These are phyloP conservation scores for Naganishia liquefaciens DNA, from an alignment of 1,284 basidiomycete species.

Conservation along the genomic window DNA sequence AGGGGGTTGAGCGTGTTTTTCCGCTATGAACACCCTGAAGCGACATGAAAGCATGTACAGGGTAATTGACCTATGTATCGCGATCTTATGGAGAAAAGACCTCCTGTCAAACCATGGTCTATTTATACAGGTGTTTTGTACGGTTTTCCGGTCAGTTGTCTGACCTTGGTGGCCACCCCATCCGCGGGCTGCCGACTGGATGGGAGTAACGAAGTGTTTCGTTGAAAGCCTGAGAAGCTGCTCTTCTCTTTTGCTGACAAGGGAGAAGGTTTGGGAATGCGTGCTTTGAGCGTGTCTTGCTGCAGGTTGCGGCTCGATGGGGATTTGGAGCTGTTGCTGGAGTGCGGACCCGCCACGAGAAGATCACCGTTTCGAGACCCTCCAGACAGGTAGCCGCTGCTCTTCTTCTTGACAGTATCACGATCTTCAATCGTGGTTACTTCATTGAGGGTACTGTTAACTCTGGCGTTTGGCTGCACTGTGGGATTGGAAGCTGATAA, in stretches of 20 bases:
- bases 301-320: slow-evolving; percentile 27
- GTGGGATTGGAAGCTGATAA: slow-evolving; percentile 30
- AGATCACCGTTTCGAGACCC: not conserved
- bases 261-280: slow-evolving; percentile 51
- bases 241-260: slow-evolving; percentile 31
- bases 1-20: no score
- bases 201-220: not conserved
- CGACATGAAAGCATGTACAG: no score
- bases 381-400: slow-evolving; percentile 4
- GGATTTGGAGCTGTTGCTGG: not conserved
- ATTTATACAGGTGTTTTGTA: slow-evolving; percentile 4
- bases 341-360: not conserved
- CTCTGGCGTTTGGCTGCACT: not conserved
- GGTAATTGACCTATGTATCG: no score
- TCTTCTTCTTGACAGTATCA: slow-evolving; percentile 9
- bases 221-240: not conserved
- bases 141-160: slow-evolving; percentile 23
- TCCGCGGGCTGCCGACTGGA: not conserved
- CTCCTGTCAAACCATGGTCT: no score
- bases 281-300: slow-evolving; percentile 28
- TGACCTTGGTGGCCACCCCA: not conserved
- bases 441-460: not conserved
- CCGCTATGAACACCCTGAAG: no score
- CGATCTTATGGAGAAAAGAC: no score
- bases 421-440: not conserved